Percentiles rank a stretch among this genome's conserved stretches.
phyloP scores from a whole-genome alignment of 2,329 filamentous ascomycete species.

The Monosporascus ibericus region DNA sequence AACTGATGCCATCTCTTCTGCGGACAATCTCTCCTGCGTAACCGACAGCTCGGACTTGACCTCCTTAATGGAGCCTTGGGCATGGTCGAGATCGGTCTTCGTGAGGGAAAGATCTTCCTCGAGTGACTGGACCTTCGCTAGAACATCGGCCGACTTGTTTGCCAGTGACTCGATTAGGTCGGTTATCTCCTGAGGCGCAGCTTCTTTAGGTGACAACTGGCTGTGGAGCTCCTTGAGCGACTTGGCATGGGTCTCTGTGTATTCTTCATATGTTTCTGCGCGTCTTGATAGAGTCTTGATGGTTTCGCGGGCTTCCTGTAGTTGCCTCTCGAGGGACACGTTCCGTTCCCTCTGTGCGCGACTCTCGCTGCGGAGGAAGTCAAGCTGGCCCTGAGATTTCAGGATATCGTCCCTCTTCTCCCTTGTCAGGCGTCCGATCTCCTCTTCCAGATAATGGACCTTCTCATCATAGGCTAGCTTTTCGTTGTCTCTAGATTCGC shows the following conservation, averaged over 20 bases:
- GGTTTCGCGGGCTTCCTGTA: conserved; percentile 51
- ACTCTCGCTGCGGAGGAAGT: conserved; percentile 56
- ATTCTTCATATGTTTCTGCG: conserved; percentile 44
- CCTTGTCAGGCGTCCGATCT: conserved; percentile 59
- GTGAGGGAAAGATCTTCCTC: conserved; percentile 55
- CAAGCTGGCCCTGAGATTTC: conserved; percentile 56
- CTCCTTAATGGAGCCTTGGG: conserved; percentile 48
- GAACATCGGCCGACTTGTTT: conserved; percentile 49
- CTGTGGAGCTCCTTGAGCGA: conserved; percentile 53
- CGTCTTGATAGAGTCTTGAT: conserved; percentile 44
- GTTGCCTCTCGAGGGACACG: conserved; percentile 50
- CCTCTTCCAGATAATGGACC: conserved; percentile 61
- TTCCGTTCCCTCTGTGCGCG: conserved; percentile 54
- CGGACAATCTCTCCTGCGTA: conserved; percentile 45
- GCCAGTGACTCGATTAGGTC: conserved; percentile 57
- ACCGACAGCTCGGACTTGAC: conserved; percentile 52
- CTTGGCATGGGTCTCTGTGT: conserved; percentile 43
- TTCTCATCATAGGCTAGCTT: conserved; percentile 64
- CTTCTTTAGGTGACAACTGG: conserved; percentile 48
- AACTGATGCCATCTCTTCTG: conserved; percentile 44
- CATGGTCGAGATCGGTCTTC: conserved; percentile 57
- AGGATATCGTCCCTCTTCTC: conserved; percentile 51
- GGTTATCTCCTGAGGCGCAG: conserved; percentile 48
- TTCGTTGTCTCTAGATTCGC: conserved; percentile 79
- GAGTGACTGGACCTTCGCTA: conserved; percentile 52